Conservation (phyloP, 805 yeast genomes). For the Sungouiozyma intestinalis region DNA sequence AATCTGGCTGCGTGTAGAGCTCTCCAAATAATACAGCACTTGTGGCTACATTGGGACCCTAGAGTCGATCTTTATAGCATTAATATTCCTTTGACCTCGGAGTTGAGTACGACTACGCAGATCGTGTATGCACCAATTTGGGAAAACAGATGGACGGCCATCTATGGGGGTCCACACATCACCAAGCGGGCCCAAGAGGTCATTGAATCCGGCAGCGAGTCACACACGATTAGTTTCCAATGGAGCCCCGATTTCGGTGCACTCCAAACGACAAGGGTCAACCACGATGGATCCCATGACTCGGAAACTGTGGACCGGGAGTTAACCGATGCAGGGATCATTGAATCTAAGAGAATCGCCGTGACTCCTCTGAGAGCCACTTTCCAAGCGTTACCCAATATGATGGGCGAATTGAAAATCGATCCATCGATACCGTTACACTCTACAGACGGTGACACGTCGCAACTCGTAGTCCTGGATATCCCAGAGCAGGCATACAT, state of each 20-base stretch:
- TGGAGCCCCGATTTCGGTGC: conserved; percentile 80
- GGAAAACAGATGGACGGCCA: conserved; percentile 68
- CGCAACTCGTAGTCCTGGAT: not conserved
- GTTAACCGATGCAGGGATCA: conserved; percentile 51
- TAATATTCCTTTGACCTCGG: conserved; percentile 65
- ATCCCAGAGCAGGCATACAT: conserved; percentile 27
- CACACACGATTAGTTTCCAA: conserved; percentile 41
- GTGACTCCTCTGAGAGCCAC: conserved; percentile 67
- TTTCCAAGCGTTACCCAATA: conserved; percentile 34
- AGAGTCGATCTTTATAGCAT: conserved; percentile 61
- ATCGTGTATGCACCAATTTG: conserved; percentile 69
- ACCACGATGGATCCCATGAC: conserved; percentile 15
- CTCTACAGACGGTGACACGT: not conserved
- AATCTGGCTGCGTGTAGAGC: conserved; percentile 59
- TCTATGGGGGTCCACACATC: conserved; percentile 33
- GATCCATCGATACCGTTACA: not conserved
- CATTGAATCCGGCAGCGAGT: conserved; percentile 39
- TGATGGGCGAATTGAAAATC: conserved; percentile 13
- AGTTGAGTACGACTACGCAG: conserved; percentile 45
- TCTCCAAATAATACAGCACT: conserved; percentile 49
- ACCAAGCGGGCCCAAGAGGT: conserved; percentile 4
- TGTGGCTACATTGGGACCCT: conserved; percentile 47
- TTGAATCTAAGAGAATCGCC: conserved; percentile 53
- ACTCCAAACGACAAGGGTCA: conserved; percentile 19
- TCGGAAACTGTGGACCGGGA: not conserved